Base-by-base conservation (phyloP, 805 yeast species). In the Pichia cephalocereana region DNA sequence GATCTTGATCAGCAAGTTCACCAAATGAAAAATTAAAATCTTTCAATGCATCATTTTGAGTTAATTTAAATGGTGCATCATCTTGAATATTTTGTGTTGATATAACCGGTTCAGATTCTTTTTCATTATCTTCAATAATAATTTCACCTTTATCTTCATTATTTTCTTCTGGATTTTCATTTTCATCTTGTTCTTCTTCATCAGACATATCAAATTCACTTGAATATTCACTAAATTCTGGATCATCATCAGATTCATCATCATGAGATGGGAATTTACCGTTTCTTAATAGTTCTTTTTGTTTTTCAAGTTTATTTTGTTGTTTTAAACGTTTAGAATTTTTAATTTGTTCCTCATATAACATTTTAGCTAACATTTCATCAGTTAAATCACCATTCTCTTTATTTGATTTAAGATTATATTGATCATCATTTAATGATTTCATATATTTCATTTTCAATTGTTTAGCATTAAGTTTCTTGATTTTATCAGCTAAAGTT, bases 201-300 rank as follows among this genome's bases (percentile, higher is more conserved):
- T 54, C 62, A 10, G 52, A 62, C 8, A 54, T 53, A 17, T 48
- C 48, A 36, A 57, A 66, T 27, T 57, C 64, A 26, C 54, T 62
- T 3, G 58, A 57, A 23, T 51, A 53, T 39, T 61, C 65, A 46
- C 60, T 60, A n/a, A 55, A 62, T 30, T 64, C 65, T 14, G 60
- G 65, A 42, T 61, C 65, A 27, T 56, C 59, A 14, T 58, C 59
- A 11, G 58, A 59, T 28, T 48, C 59, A n/a, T 58, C 59, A 11
- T 58, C 60, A 31, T 48, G 52, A 8, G 51, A 41, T 38, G 52
- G 51, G n/a, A 44, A 37, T 19, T 54, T 45, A 4, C 55, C 56
- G 2, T 48, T 47, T 34, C 53, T 18, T 9, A 60, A 40, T 43
- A 49, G 27, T 42, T 49, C 47, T 41, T 43, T 53, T 19, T 55